Base-by-base conservation (phyloP, 2,329 filamentous ascomycete genomes). In the Orbilia ellipsospora region DNA sequence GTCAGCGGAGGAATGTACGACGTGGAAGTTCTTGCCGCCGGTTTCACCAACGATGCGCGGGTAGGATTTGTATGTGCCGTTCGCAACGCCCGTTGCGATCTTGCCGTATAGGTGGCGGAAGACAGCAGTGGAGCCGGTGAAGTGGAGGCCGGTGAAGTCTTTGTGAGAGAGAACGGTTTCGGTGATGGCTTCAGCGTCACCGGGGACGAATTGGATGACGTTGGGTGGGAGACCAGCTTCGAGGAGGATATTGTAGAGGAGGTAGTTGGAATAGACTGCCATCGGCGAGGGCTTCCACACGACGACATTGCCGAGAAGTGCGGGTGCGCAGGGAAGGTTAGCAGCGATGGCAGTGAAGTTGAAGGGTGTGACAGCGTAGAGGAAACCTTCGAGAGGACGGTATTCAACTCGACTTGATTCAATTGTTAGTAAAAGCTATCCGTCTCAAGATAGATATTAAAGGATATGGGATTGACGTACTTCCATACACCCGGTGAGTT, bases 331-430 rank as follows among this genome's bases (percentile, higher is more conserved):
- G 15, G 91, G 88, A 50, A 98, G 86, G 84, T 97, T 97, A 68
- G 90, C 94, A 10, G 90, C 93, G 79, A 98, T 96, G 77, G 94
- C 94, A 20, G 94, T 97, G 84, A 98, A 98, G 86, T 98, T 98
- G 87, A 97, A 98, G 51, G 94, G 94, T 73, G 90, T 92, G 80
- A 97, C 89, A 42, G 94, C 94, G 82, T 97, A 97, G 77, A 98
- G 93, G 82, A 98, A 97, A 16, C 94, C 94, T 83, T 98, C 94
- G 2, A 98, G 88, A 16, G 94, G 90, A 45, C 94, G 88, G 85
- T 97, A 90, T 84, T 97, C 94, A 74, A 93, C 87, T 50, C 94
- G 89, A 84, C 86, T 87, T 73, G 86, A 75, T 42, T 23, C 26
- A 44, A 15, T 44, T n/a, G 44, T 60, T 61, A 61, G 55, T n/a